Conservation (phyloP, 768 basidiomycete species). For the Mycena sanguinolenta region DNA sequence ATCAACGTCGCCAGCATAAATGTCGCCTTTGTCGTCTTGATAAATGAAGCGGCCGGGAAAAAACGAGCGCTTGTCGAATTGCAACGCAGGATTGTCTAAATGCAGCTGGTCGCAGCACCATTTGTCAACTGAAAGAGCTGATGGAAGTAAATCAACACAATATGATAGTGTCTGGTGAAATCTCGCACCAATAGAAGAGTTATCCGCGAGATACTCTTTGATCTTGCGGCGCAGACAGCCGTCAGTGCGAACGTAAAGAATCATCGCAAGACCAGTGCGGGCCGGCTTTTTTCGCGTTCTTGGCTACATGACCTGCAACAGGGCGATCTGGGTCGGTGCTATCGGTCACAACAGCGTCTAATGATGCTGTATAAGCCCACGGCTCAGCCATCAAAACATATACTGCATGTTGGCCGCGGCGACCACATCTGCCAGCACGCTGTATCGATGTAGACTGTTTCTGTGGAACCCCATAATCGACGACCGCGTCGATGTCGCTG, state of each 20-base stretch:
- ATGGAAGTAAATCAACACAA: no score
- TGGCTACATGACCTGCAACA: background rate
- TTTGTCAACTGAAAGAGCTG: background rate
- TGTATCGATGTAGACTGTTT: background rate
- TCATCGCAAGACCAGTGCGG: conserved; percentile 16
- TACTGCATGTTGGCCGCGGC: background rate
- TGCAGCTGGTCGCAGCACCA: conserved; percentile 29
- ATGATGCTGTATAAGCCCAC: conserved; percentile 2
- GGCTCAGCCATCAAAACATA: conserved; percentile 20
- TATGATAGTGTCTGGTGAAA: no score
- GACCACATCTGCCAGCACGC: conserved; percentile 1
- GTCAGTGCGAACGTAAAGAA: conserved; percentile 2
- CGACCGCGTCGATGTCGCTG: background rate
- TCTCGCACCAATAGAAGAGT: background rate
- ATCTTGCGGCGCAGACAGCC: conserved; percentile 10
- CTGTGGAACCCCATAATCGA: conserved; percentile 2
- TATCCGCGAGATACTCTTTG: background rate
- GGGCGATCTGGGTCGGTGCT: background rate
- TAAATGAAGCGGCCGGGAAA: conserved; percentile 15
- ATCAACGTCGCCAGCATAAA: background rate
- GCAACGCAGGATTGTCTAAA: background rate
- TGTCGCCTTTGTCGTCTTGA: background rate
- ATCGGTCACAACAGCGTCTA: background rate
- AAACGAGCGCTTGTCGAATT: background rate
- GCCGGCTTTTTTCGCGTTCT: background rate